These are phyloP conservation scores for Brassica nigra DNA, from an alignment of 345 rosid species.

Conservation along the genomic window DNA sequence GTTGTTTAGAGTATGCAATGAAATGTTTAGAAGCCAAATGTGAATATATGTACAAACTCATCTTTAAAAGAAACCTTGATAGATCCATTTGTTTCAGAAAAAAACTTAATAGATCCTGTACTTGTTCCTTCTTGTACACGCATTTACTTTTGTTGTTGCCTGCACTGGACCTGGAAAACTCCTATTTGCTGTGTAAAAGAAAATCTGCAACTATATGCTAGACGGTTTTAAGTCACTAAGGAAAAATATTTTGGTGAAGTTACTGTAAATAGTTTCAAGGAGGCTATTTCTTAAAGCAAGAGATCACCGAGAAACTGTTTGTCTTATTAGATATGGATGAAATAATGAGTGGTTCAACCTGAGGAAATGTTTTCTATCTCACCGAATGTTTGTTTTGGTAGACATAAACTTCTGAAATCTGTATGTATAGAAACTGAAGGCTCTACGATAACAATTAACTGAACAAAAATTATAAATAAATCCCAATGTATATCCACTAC, in stretches of 20 bases:
- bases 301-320: not conserved
- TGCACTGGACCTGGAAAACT: not conserved
- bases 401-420: not conserved
- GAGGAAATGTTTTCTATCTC: not conserved
- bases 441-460: not conserved
- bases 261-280: not conserved
- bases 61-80: not conserved
- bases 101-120: too few relatives aligned
- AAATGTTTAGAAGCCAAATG: not conserved
- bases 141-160: not conserved
- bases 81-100: too few relatives aligned
- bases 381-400: not conserved
- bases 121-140: not conserved
- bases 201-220: not conserved
- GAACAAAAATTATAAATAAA: not conserved
- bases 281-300: not conserved
- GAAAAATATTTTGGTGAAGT: not conserved
- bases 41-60: not conserved
- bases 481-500: not conserved
- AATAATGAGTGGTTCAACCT: not conserved
- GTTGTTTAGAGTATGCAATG: not conserved
- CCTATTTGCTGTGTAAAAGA: not conserved
- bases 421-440: not conserved
- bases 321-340: not conserved
- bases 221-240: not conserved